These are phyloP conservation scores for Myrica gale DNA, from an alignment of 306 rosid species.

Conservation along the genomic window DNA sequence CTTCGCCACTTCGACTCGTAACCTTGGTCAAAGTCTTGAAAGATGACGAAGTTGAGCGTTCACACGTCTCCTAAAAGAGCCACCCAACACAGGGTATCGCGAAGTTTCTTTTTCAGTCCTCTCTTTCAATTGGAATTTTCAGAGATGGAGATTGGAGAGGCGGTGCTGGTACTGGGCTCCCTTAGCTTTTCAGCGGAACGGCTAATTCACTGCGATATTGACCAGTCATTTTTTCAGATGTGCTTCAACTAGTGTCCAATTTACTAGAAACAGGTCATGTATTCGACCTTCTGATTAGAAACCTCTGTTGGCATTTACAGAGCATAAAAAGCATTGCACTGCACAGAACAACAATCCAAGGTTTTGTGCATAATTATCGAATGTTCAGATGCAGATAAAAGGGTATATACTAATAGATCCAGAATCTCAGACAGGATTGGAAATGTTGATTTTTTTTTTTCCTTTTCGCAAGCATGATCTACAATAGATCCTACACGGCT, in stretches of 20 bases:
- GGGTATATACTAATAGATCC: neutral
- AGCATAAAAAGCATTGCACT: neutral
- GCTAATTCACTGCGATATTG: too few relatives aligned
- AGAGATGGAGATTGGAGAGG: neutral
- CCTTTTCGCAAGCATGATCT: conserved; percentile 6
- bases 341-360: neutral
- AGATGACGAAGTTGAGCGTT: neutral
- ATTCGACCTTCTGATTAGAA: neutral
- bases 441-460: neutral
- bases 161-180: neutral
- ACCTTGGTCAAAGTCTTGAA: neutral
- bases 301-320: neutral
- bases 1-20: neutral
- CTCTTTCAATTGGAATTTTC: too few relatives aligned
- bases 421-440: neutral
- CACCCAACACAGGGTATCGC: neutral
- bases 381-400: too few relatives aligned
- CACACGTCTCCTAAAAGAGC: neutral
- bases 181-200: too few relatives aligned
- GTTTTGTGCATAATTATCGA: neutral
- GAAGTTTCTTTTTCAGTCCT: neutral
- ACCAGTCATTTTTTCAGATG: too few relatives aligned
- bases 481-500: conserved; percentile 60
- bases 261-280: too few relatives aligned
- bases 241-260: too few relatives aligned